Evolutionary conservation across 192 early-diverging fungal species (phyloP).

Genomic region (Entomortierella lignicola): DNA sequence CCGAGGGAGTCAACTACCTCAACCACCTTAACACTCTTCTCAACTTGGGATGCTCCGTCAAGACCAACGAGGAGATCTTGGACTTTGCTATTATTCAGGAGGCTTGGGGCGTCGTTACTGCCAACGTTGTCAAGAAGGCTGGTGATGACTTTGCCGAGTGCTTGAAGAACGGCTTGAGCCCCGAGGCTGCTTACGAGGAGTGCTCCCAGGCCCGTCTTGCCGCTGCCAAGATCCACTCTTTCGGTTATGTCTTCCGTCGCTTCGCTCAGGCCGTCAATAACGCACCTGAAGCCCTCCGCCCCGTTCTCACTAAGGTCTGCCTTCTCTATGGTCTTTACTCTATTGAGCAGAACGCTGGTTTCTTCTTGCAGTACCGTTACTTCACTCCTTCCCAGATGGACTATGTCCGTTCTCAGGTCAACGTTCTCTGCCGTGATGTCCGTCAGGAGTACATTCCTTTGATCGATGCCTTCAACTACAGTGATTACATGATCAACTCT

Average conservation of each 20-base stretch:
- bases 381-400: slow-evolving; percentile 78
- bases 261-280: slow-evolving; percentile 78
- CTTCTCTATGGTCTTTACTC: slow-evolving; percentile 84
- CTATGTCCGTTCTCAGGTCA: slow-evolving; percentile 73
- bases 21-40: slow-evolving; percentile 62
- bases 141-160: slow-evolving; percentile 80
- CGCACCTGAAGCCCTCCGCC: slow-evolving; percentile 69
- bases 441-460: slow-evolving; percentile 83
- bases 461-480: slow-evolving; percentile 87
- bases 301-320: slow-evolving; percentile 75
- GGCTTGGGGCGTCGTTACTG: slow-evolving; percentile 84
- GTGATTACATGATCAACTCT: slow-evolving; percentile 89
- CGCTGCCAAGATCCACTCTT: slow-evolving; percentile 85
- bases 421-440: slow-evolving; percentile 69
- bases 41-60: slow-evolving; percentile 62
- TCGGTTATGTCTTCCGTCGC: slow-evolving; percentile 84
- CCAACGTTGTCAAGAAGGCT: slow-evolving; percentile 84
- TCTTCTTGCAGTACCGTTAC: slow-evolving; percentile 88
- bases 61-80: slow-evolving; percentile 59
- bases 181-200: slow-evolving; percentile 86
- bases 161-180: slow-evolving; percentile 70
- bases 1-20: slow-evolving; percentile 81
- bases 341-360: slow-evolving; percentile 80
- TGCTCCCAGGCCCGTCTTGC: slow-evolving; percentile 84
- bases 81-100: slow-evolving; percentile 73